These are phyloP conservation scores for Cryptosporidium ryanae DNA, from an alignment of 169 alveolate species.

Conservation along the genomic window DNA sequence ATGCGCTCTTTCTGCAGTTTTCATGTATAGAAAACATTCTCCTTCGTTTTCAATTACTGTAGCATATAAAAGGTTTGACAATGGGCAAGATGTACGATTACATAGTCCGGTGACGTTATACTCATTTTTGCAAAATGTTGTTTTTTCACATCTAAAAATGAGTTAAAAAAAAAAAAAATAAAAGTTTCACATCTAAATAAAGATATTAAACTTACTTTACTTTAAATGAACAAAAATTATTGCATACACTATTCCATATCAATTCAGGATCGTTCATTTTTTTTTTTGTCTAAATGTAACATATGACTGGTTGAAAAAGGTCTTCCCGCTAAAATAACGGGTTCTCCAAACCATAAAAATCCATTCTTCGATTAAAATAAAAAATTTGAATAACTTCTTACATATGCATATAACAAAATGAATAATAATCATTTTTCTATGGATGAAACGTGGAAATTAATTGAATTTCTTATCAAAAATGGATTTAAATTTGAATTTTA, in stretches of 20 bases:
- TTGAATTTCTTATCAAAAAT: neutral
- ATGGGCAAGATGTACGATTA: slow-evolving; percentile 97
- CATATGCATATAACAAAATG: neutral
- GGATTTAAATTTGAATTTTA: slow-evolving; percentile 31
- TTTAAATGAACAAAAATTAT: slow-evolving; percentile 85
- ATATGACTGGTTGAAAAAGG: neutral
- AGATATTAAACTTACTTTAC: slow-evolving; percentile 81
- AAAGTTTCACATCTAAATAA: neutral
- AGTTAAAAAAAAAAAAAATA: neutral
- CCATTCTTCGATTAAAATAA: neutral
- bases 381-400: neutral
- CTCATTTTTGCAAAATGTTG: slow-evolving; percentile 89
- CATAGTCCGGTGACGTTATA: slow-evolving; percentile 98
- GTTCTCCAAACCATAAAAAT: neutral
- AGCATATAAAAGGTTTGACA: slow-evolving; percentile 97
- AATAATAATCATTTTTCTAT: neutral
- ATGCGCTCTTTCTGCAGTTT: slow-evolving; percentile 98
- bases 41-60: slow-evolving; percentile 97
- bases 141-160: slow-evolving; percentile 82
- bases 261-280: slow-evolving; percentile 71
- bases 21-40: slow-evolving; percentile 93
- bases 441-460: neutral
- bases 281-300: neutral
- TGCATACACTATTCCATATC: slow-evolving; percentile 54
- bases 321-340: neutral